These are phyloP conservation scores for Citrus medica DNA, from an alignment of 345 rosid genomes.

Conservation along the genomic window DNA sequence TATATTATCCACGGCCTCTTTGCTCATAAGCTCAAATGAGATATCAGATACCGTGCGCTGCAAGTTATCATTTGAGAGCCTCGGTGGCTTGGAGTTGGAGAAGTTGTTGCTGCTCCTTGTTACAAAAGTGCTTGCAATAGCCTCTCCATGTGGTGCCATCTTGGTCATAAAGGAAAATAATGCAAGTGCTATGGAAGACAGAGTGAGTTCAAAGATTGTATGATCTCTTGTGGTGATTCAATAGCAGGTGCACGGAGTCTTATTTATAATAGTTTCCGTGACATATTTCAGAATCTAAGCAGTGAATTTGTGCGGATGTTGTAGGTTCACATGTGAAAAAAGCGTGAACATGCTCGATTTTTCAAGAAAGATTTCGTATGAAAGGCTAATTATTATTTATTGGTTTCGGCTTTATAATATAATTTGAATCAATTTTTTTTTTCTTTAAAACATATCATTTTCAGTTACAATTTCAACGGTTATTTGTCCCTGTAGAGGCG, in stretches of 20 bases:
- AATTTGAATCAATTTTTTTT: not conserved
- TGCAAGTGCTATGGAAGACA: not conserved
- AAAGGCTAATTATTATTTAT: conserved; percentile 1
- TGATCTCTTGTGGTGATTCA: not conserved
- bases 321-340: conserved; percentile 30
- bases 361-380: conserved; percentile 19
- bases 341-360: conserved; percentile 35
- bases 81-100: conserved; percentile 52
- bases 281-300: not conserved
- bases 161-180: not conserved
- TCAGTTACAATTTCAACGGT: not conserved
- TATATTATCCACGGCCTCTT: conserved; percentile 24
- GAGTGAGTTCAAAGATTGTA: not conserved
- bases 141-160: conserved; percentile 72
- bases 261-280: conserved; percentile 26
- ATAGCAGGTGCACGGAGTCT: not conserved
- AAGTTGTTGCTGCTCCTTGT: conserved; percentile 14
- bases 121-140: conserved; percentile 15
- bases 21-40: conserved; percentile 42
- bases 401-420: not conserved
- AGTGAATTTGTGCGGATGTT: conserved; percentile 32
- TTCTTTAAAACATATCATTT: not conserved
- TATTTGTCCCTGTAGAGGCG: not conserved
- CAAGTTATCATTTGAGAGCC: conserved; percentile 42
- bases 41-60: conserved; percentile 70